Conservation (phyloP, 768 basidiomycete species). For the Suillus placidus region DNA sequence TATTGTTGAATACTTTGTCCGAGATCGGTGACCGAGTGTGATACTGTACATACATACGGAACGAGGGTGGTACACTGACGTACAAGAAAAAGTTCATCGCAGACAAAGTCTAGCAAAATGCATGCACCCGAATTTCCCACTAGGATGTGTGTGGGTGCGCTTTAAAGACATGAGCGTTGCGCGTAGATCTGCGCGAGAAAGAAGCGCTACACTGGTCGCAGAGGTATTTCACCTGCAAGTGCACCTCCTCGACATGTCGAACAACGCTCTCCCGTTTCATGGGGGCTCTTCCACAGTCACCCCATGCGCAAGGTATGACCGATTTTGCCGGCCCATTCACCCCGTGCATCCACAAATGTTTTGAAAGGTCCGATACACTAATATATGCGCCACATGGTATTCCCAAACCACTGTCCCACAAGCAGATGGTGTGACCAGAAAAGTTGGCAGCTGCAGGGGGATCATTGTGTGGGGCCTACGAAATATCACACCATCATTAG, state of each 20-base stretch:
- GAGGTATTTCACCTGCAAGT: conserved; percentile 19
- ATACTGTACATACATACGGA: background rate
- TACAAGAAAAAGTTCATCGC: background rate
- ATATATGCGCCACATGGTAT: conserved; percentile 11
- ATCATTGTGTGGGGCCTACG: background rate
- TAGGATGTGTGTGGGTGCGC: background rate
- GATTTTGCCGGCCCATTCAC: conserved; percentile 22
- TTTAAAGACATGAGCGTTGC: conserved; percentile 15
- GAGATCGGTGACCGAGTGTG: background rate
- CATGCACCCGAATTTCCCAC: background rate
- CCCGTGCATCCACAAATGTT: conserved; percentile 27
- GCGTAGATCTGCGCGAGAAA: conserved; percentile 30
- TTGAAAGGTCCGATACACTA: conserved; percentile 17
- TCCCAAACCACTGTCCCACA: conserved; percentile 15
- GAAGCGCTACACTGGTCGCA: conserved; percentile 26
- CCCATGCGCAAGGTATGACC: conserved; percentile 22
- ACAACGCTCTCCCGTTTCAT: conserved; percentile 34
- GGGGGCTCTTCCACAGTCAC: conserved; percentile 10
- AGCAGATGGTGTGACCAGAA: background rate
- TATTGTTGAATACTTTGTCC: background rate
- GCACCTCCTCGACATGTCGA: conserved; percentile 30
- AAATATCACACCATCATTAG: background rate
- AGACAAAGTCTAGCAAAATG: background rate
- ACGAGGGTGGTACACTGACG: background rate
- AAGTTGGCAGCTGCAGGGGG: background rate